Base-by-base conservation (phyloP, 2,329 filamentous ascomycete genomes). In the Chrysoporthe cubensis region DNA sequence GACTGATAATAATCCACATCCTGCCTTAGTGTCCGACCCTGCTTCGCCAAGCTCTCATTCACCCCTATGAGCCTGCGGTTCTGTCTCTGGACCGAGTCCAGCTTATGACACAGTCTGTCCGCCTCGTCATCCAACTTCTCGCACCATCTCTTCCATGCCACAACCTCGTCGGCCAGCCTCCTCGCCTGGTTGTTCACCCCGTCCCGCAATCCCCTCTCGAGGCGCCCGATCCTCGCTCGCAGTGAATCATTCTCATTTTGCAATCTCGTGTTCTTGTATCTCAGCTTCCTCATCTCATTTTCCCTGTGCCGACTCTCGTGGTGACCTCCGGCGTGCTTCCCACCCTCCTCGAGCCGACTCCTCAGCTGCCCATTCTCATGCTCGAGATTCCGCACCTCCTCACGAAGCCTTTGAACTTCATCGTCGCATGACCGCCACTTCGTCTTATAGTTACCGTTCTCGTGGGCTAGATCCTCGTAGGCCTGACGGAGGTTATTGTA, bases 341-440 rank as follows among this genome's bases (percentile, higher is more conserved):
- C 57, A 11, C 21, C 9, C 42, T 81, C 79, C 48, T 78, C 69
- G 7, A 77, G 75, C n/a, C 75, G 76, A n/a, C n/a, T 16, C 14
- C 80, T 78, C 5, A 84, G 76, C 8, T 76, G 74, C 18, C 76
- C 73, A 70, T 83, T 83, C 43, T 83, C 80, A 18, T 75, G 75
- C 2, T 73, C 70, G 4, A 84, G 77, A 11, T 74, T 70, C 44
- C 72, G 73, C 64, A 81, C 75, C 73, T 74, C 68, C 80, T 18
- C 56, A 14, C 34, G 75, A 1, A 83, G 76, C 34, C 77, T 75
- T 46, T 78, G 76, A 37, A 74, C 72, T 44, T 82, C 80, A 40
- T 74, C 73, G 58, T 81, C 75, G 32, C 78, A 74, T 4, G 73
- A 71, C 18, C 78, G 73, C 16, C 82, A 75, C 60, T 76, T 75